Evolutionary conservation across 139 green algal species (phyloP).

Genomic region (Coelastrella sp.): DNA sequence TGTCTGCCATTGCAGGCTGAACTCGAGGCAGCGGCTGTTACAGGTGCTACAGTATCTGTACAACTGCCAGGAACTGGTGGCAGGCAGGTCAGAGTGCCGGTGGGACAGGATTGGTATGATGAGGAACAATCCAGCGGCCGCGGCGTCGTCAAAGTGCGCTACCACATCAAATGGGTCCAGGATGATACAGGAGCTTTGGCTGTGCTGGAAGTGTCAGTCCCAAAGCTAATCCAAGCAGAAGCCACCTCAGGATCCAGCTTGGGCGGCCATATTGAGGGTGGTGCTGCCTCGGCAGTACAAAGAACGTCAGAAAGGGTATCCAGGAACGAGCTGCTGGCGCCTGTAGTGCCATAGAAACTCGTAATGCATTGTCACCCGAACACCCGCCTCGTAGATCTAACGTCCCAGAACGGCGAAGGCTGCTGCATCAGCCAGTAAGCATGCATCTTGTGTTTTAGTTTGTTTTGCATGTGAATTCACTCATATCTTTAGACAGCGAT

Average conservation of each 20-base stretch:
- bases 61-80: slow-evolving; percentile 52
- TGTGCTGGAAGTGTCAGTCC: slow-evolving; percentile 53
- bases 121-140: not conserved
- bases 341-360: not conserved
- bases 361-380: too few relatives aligned
- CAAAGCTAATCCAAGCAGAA: not conserved
- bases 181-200: slow-evolving; percentile 75
- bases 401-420: too few relatives aligned
- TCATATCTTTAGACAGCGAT: too few relatives aligned
- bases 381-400: too few relatives aligned
- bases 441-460: too few relatives aligned
- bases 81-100: slow-evolving; percentile 53
- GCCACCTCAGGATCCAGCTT: not conserved
- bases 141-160: slow-evolving; percentile 38
- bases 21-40: slow-evolving; percentile 23
- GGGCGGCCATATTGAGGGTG: not conserved
- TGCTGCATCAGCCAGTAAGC: too few relatives aligned
- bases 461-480: too few relatives aligned
- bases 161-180: slow-evolving; percentile 74
- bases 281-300: not conserved
- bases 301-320: not conserved
- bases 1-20: slow-evolving; percentile 26
- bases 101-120: slow-evolving; percentile 62
- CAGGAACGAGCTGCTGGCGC: not conserved
- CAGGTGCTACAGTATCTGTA: slow-evolving; percentile 16